A percentile compares a stretch with the other conserved stretches of the same genome.
Evolutionary conservation across 805 yeast genomes (phyloP).

Genomic region (Cyberlindnera mrakii): DNA sequence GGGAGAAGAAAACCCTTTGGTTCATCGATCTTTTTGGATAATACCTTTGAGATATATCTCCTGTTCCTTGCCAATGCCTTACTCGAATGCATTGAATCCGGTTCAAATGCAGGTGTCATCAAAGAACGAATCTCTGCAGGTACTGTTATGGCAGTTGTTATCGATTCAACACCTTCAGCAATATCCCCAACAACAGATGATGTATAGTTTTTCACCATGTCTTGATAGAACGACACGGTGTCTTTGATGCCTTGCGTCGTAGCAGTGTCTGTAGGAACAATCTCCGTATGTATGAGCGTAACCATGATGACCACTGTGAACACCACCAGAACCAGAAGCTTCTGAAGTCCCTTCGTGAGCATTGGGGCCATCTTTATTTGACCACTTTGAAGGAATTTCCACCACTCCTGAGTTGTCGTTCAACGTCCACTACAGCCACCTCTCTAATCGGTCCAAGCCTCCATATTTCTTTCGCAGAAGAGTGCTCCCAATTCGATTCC

Average conservation of each 20-base stretch:
- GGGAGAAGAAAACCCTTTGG: conserved; percentile 19
- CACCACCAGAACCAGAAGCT: conserved; percentile 2
- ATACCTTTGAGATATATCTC: conserved; percentile 3
- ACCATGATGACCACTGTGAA: conserved; percentile 5
- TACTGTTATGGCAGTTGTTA: not conserved
- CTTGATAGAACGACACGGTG: conserved; percentile 15
- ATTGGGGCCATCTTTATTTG: not conserved
- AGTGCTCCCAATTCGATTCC: no score
- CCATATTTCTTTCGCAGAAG: no score
- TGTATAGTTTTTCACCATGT: conserved; percentile 18
- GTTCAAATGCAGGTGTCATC: conserved; percentile 18
- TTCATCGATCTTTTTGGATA: conserved; percentile 19
- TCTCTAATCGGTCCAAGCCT: no score
- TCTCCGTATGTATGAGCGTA: conserved; percentile 4
- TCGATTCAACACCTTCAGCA: not conserved
- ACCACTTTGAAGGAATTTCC: no score
- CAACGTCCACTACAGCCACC: no score
- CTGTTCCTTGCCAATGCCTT: conserved; percentile 11
- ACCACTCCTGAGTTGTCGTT: no score
- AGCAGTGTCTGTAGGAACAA: no score
- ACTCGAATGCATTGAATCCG: not conserved
- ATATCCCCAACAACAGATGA: conserved; percentile 12
- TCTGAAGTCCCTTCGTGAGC: conserved; percentile 14
- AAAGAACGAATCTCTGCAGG: conserved; percentile 8
- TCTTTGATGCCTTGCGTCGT: conserved; percentile 3